Evolutionary conservation across 768 basidiomycete species (phyloP), one percentile per base, ranked within the genome.

Genomic region (Pisolithus tinctorius): DNA sequence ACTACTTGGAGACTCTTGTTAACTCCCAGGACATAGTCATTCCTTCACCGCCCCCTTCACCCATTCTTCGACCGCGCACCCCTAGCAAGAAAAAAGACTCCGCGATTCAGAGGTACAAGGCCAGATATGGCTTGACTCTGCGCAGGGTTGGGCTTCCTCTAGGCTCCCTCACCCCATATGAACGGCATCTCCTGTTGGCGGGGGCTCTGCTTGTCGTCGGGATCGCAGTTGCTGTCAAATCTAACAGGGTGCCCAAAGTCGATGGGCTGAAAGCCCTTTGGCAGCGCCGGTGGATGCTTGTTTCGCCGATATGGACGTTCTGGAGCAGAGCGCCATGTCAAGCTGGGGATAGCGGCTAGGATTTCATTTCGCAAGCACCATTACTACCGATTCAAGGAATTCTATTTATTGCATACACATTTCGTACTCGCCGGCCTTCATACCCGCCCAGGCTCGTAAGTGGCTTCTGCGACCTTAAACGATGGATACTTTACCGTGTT

Each of bases 161-260:
- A 4, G 56, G 59, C 23, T 53, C 62, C 16, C 62, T 69, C 50
- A 66, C 60, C 4, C 47, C 56, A 30, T 54, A 55, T 9, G 68
- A 68, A 26, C 61, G 66, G 25, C 58, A 65, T 30, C 49, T 63
- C 5, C 52, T 86, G 62, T 69, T 86, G 29, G 78, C 81, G 16
- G 82, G 86, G 23, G 84, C 84, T 20, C 76, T 88, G 29, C 62
- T 89, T 26, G 79, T 85, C 11, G 70, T 89, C 5, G 84, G 84
- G 11, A 78, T 87, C 20, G 86, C 85, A 8, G 71, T 90, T 62
- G 84, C 84, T 2, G 45, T 68, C 4, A 65, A 56, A 49, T 52
- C 56, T 3, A 36, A 48, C 14, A 63, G 31, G 34, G 26, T 60
- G 2, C 23, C 57, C 25, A 36, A 17, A 23, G 17, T 8, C 13